phyloP scores from a whole-genome alignment of 228 moss, liverwort and hornwort genomes.

The Sphagnum fallax region DNA sequence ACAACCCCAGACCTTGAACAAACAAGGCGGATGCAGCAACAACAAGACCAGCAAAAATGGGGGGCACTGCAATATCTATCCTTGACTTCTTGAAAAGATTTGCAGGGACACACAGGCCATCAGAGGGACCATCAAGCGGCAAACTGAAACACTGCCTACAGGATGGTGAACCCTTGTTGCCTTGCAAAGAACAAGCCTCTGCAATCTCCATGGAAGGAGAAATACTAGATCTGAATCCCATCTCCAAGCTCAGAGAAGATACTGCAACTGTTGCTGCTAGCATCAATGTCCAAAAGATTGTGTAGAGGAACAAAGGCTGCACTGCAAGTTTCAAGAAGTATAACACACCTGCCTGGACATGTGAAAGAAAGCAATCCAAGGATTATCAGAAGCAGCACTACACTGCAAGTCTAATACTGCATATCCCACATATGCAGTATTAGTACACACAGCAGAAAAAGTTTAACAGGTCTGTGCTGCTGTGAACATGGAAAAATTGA shows the following conservation, averaged over 20 bases:
- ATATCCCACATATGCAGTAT: too few relatives aligned
- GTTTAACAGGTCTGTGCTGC: neutral
- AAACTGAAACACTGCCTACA: slow-evolving; percentile 59
- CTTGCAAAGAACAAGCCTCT: slow-evolving; percentile 42
- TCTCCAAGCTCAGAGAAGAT: slow-evolving; percentile 45
- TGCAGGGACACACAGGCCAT: slow-evolving; percentile 57
- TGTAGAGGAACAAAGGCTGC: slow-evolving; percentile 42
- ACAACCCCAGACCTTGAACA: slow-evolving; percentile 61
- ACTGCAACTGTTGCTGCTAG: slow-evolving; percentile 41
- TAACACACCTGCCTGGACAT: slow-evolving; percentile 30
- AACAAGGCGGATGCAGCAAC: slow-evolving; percentile 68
- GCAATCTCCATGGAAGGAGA: slow-evolving; percentile 47
- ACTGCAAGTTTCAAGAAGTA: slow-evolving; percentile 29
- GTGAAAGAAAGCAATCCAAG: neutral
- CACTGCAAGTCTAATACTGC: neutral
- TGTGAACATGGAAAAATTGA: neutral
- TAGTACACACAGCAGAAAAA: neutral
- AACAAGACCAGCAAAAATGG: slow-evolving; percentile 71
- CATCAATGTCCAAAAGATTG: slow-evolving; percentile 44
- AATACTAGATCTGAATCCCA: slow-evolving; percentile 49
- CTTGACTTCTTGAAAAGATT: slow-evolving; percentile 52
- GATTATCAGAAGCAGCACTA: neutral
- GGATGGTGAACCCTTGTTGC: slow-evolving; percentile 31
- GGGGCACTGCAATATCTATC: slow-evolving; percentile 63
- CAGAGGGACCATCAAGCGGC: slow-evolving; percentile 55